A percentile compares a stretch with the other conserved stretches of the same genome.
Evolutionary conservation across 2,329 filamentous ascomycete species (phyloP).

Genomic region (Alternaria triticimaculans): DNA sequence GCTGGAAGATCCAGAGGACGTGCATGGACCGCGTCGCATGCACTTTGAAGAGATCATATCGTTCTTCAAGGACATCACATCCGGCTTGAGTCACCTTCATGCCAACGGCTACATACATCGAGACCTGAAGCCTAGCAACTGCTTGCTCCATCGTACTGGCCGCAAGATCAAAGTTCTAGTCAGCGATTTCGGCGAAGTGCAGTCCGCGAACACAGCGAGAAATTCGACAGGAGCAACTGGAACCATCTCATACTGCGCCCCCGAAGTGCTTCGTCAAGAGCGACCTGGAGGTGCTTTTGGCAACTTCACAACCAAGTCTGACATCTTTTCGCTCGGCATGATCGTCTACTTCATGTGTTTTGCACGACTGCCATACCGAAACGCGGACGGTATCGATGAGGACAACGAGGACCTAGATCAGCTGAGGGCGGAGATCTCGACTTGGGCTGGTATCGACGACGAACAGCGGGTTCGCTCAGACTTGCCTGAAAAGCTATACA

Average conservation of each 20-base stretch:
- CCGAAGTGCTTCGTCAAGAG: constrained; percentile 80
- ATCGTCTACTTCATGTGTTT: constrained; percentile 99
- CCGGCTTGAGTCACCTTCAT: constrained; percentile 88
- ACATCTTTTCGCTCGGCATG: constrained; percentile 98
- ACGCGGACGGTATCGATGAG: constrained; percentile 84
- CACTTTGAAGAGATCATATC: constrained; percentile 94
- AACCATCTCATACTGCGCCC: constrained; percentile 96
- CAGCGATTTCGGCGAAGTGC: constrained; percentile 97
- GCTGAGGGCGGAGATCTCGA: constrained; percentile 82
- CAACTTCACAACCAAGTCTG: constrained; percentile 96
- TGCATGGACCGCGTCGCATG: constrained; percentile 62
- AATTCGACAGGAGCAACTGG: constrained; percentile 92
- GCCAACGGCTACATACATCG: constrained; percentile 92
- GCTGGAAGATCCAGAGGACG: constrained; percentile 65
- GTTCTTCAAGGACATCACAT: constrained; percentile 94
- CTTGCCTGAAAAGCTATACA: constrained; percentile 84
- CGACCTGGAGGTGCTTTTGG: constrained; percentile 72
- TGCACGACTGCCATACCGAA: constrained; percentile 81
- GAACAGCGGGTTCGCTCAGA: constrained; percentile 78
- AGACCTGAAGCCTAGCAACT: constrained; percentile 96
- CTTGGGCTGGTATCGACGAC: constrained; percentile 86
- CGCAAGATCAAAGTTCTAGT: constrained; percentile 80
- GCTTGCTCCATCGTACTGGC: constrained; percentile 80
- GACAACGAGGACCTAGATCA: constrained; percentile 90
- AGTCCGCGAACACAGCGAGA: constrained; percentile 79